A percentile compares a stretch with the other conserved stretches of the same genome.
These are phyloP conservation scores for Saccharomyces hybrid DNA, from an alignment of 1,139 yeast species.

Conservation along the genomic window DNA sequence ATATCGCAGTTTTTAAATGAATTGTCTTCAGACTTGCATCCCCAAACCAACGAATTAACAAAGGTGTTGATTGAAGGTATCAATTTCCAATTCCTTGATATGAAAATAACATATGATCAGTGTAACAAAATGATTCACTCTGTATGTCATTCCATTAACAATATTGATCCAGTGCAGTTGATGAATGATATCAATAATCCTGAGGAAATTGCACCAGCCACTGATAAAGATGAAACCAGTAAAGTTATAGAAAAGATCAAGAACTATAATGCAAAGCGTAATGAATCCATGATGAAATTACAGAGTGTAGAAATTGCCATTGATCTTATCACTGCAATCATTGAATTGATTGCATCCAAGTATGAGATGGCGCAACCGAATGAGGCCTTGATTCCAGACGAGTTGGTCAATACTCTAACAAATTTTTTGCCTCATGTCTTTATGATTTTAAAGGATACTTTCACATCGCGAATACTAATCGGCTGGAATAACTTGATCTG, in stretches of 20 bases:
- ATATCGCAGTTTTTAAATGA: constrained; percentile 22
- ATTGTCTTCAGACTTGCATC: constrained; percentile 14
- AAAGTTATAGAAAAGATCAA: constrained; percentile 39
- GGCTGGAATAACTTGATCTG: constrained; percentile 66
- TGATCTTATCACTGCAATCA: constrained; percentile 67
- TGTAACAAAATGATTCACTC: constrained; percentile 29
- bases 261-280: constrained; percentile 37
- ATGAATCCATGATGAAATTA: constrained; percentile 46
- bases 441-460: constrained; percentile 37
- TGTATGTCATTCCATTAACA: constrained; percentile 28
- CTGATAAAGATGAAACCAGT: constrained; percentile 32
- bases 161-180: constrained; percentile 39
- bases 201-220: constrained; percentile 31
- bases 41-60: constrained; percentile 37
- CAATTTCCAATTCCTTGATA: constrained; percentile 50
- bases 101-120: constrained; percentile 19
- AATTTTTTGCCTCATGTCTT: constrained; percentile 38
- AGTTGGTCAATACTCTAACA: constrained; percentile 31
- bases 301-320: constrained; percentile 62
- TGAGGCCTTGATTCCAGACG: constrained; percentile 22
- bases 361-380: constrained; percentile 12
- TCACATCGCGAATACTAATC: constrained; percentile 49
- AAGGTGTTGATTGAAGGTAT: constrained; percentile 53
- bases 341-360: constrained; percentile 47
- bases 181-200: constrained; percentile 12